Conservation (phyloP, 2,329 filamentous ascomycete genomes). For the Xylariaceae sp. region DNA sequence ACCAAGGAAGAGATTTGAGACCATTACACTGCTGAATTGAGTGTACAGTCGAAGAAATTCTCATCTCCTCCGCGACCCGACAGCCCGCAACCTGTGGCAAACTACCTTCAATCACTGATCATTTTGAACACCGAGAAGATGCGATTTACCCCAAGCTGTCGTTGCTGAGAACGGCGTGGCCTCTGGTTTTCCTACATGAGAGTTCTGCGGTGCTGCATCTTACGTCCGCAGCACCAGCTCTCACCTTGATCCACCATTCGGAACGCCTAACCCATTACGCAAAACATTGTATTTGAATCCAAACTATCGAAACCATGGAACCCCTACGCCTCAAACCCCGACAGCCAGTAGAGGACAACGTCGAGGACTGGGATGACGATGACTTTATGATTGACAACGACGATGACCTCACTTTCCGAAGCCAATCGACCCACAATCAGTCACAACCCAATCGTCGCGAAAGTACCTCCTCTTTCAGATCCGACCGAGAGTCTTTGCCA, state of each 20-base stretch:
- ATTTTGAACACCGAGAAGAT: slow-evolving; percentile 12
- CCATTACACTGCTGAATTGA: not conserved
- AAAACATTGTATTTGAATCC: slow-evolving; percentile 1
- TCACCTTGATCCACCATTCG: no score
- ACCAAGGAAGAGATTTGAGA: not conserved
- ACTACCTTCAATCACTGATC: not conserved
- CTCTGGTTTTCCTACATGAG: not conserved
- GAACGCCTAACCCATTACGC: not conserved
- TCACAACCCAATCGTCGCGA: slow-evolving; percentile 57
- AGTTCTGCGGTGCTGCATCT: not conserved
- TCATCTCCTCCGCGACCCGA: no score
- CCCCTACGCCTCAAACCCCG: slow-evolving; percentile 49
- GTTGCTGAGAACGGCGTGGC: slow-evolving; percentile 14
- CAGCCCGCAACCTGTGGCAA: no score
- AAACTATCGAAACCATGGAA: slow-evolving; percentile 42
- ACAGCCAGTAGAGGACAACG: slow-evolving; percentile 51
- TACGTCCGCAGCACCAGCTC: not conserved
- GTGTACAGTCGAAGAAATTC: not conserved
- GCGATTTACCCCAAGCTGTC: slow-evolving; percentile 11
- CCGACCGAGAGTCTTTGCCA: slow-evolving; percentile 70
- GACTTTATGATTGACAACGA: slow-evolving; percentile 63
- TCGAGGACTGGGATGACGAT: slow-evolving; percentile 79
- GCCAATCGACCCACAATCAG: slow-evolving; percentile 35
- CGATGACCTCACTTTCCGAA: slow-evolving; percentile 53
- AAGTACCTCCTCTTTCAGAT: slow-evolving; percentile 79